Base-by-base conservation (phyloP, 805 yeast genomes). In the Saturnispora dispora region DNA sequence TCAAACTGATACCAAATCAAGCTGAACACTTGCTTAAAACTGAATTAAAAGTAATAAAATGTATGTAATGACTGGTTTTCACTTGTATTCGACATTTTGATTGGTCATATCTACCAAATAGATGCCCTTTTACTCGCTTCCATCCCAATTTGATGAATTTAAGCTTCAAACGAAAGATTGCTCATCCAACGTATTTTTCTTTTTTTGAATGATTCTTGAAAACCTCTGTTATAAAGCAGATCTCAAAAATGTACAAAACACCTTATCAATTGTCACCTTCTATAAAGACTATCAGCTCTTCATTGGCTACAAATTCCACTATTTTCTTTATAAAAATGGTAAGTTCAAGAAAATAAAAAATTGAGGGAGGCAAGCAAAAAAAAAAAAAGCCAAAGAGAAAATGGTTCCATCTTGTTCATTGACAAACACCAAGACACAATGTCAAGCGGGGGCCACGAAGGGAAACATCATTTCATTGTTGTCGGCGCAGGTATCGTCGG, bases 401-500 rank as follows among this genome's bases (percentile, higher is more conserved):
- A 42, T 48, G 46, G 46, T 39, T 17, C 41, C 46, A 35, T 32
- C 44, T 47, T 33, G 32, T 45, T 45, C 33, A 30, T 30, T 18
- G 22, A 39, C 23, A 28, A 47, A 17, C 17, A 25, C 18, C 18
- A 25, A 18, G 30, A 40, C 28, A 22, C 11, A 13, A 40, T 40
- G 41, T 11, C n/a, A 13, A 33, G 22, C 32, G 32, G 37, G 43
- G 23, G 36, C 45, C 23, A 32, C 35, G 45, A 76, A 55, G 84
- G 80, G 23, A 86, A 85, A 61, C 76, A 81, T 35, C 95, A 87
- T 63, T 86, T 86, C 52, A 77, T 87, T 54, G 83, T 88, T 43
- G 93, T 88, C 23, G 96, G 96, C 23, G 98, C 96, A 0, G 99
- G 99, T 22, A 91, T 91, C 60, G 85, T 91, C 37, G 99, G 99